phyloP scores from a whole-genome alignment of 2,329 filamentous ascomycete genomes.

The Herpotrichia juniperi region DNA sequence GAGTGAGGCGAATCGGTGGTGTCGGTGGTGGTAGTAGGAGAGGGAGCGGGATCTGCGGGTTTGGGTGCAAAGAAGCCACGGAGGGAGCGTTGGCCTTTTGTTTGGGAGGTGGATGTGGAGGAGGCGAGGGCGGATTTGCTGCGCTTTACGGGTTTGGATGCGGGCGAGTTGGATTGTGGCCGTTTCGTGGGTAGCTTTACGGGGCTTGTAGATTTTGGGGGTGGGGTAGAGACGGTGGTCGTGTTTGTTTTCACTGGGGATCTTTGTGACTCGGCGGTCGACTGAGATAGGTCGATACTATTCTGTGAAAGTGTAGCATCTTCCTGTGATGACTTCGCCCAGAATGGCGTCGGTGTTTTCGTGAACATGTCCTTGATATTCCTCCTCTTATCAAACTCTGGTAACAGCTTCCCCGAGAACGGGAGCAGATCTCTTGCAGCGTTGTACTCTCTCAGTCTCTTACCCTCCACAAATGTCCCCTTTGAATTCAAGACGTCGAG shows the following conservation, averaged over 20 bases:
- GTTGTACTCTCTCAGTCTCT: conserved; percentile 70
- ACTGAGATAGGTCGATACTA: neutral
- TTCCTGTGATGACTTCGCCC: neutral
- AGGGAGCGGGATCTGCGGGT: neutral
- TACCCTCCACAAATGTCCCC: conserved; percentile 72
- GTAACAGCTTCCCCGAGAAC: conserved; percentile 80
- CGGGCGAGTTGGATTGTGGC: conserved; percentile 22
- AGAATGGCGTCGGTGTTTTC: conserved; percentile 35
- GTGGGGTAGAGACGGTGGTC: neutral
- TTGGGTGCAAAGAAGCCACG: conserved; percentile 74
- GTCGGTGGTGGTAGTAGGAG: neutral
- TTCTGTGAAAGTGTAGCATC: neutral
- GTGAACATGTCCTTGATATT: conserved; percentile 94
- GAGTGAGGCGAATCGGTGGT: conserved; percentile 7
- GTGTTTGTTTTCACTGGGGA: neutral
- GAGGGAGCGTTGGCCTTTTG: conserved; percentile 66
- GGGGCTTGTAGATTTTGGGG: conserved; percentile 14
- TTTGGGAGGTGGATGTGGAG: conserved; percentile 26
- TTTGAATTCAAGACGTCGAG: conserved; percentile 79
- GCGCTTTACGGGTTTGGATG: conserved; percentile 51
- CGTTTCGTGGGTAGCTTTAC: conserved; percentile 39
- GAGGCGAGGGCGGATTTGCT: conserved; percentile 51
- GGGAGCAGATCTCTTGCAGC: conserved; percentile 68
- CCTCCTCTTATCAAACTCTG: conserved; percentile 83
- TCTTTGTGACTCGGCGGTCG: neutral